Base-by-base conservation (phyloP, 192 early-diverging fungal species). In the Coemansia javaensis region DNA sequence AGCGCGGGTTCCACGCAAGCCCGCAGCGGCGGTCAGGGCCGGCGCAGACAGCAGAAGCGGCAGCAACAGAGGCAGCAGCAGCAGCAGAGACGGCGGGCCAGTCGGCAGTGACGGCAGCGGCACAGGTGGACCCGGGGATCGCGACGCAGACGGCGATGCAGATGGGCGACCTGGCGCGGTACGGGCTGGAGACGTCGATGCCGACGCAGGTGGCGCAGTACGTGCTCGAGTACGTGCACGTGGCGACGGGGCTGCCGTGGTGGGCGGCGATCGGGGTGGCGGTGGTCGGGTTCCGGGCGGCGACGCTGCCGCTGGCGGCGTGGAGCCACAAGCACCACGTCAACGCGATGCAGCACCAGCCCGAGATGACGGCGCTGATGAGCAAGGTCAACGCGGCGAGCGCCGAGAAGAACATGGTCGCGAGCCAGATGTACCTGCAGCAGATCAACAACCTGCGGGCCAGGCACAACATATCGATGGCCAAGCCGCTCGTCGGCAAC, bases 201-300 rank as follows among this genome's bases (percentile, higher is more conserved):
- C 90, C 91, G 10, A 82, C 85, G 5, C 91, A 89, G 28, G 40
- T 74, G 16, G 52, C 85, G 14, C 82, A 97, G 64, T 75, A 72
- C 6, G 43, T 81, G 6, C 51, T 96, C 22, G 95, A 98, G 65
- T 79, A 74, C 16, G 53, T 89, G 31, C 84, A 93, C 56, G 86
- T 96, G 13, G 65, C 72, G 20, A 85, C 84, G 13, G 92, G 92
- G 5, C 60, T 96, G 45, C 91, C 93, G 5, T 98, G 95, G 95
- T 95, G 89, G 89, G 86, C 68, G 7, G 84, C 93, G n/a, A 94
- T 98, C 45, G 79, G 77, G 5, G 62, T 54, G 9, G 59, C 82
- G 1, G 90, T 88, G 0, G 27, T 94, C 22, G 40, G 75, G 7
- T 72, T 90, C 16, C 88, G 93, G 43, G 52, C 80, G 0, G 65